Evolutionary conservation across 2,329 filamentous ascomycete genomes (phyloP).

Genomic region (Arachnomyces sp.): DNA sequence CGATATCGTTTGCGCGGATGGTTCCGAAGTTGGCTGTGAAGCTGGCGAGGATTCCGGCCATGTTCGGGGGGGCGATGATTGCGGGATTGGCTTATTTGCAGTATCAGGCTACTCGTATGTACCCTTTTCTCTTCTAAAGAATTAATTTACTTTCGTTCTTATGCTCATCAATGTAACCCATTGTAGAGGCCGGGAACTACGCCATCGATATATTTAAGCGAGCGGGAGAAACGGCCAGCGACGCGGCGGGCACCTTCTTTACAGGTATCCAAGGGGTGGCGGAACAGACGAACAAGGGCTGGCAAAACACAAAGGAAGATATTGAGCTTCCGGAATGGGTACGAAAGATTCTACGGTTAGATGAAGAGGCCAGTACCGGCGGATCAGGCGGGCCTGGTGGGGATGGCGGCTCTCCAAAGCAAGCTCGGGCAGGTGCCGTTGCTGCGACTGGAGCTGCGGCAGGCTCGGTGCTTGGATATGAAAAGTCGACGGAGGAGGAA

Average conservation of each 20-base stretch:
- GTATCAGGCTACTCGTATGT: conserved; percentile 83
- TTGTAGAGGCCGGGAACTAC: conserved; percentile 63
- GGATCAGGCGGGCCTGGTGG: conserved; percentile 37
- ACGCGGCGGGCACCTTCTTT: conserved; percentile 61
- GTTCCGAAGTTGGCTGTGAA: conserved; percentile 87
- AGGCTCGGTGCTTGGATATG: conserved; percentile 70
- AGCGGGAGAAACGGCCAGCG: conserved; percentile 62
- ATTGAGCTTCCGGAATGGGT: conserved; percentile 70
- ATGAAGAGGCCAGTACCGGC: conserved; percentile 48
- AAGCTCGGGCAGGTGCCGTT: conserved; percentile 44
- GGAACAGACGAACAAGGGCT: conserved; percentile 69
- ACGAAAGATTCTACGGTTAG: conserved; percentile 58
- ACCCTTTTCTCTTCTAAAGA: conserved; percentile 2
- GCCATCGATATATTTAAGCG: conserved; percentile 66
- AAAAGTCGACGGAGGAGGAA: conserved; percentile 57
- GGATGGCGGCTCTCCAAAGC: conserved; percentile 45
- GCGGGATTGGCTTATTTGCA: conserved; percentile 87
- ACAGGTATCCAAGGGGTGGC: conserved; percentile 66
- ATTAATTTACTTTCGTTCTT: neutral
- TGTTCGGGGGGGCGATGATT: conserved; percentile 82
- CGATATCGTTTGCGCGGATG: conserved; percentile 57
- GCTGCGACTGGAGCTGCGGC: conserved; percentile 59
- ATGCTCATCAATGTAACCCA: conserved; percentile 1
- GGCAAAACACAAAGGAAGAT: conserved; percentile 73
- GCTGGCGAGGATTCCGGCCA: conserved; percentile 75